Percentiles rank a stretch among this genome's conserved stretches.
These are phyloP conservation scores for Candida dajiaensis DNA, from an alignment of 805 yeast species.

Conservation along the genomic window DNA sequence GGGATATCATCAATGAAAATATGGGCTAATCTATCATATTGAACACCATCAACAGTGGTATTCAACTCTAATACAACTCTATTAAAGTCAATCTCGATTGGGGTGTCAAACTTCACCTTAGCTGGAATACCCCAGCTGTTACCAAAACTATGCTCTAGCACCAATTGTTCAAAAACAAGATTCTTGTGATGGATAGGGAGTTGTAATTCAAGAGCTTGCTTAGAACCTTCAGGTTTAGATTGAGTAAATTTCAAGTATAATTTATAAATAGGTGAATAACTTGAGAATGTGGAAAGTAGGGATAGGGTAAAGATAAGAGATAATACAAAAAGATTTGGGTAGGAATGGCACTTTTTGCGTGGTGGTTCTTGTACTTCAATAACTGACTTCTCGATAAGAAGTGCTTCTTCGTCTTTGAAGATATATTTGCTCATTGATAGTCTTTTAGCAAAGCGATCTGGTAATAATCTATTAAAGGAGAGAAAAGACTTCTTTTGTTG, in stretches of 20 bases:
- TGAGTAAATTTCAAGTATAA: background rate
- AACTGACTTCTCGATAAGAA: background rate
- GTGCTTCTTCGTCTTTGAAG: background rate
- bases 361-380: background rate
- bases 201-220: conserved; percentile 21
- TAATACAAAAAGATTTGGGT: background rate
- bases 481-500: no score
- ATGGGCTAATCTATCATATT: conserved; percentile 61
- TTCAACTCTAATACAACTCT: conserved; percentile 48
- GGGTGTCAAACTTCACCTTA: conserved; percentile 35
- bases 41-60: conserved; percentile 51
- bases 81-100: conserved; percentile 40
- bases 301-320: background rate
- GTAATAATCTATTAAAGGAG: no score
- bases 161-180: conserved; percentile 31
- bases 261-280: background rate
- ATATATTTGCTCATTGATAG: background rate
- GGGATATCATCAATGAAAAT: conserved; percentile 57
- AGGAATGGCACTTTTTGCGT: background rate
- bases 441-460: no score
- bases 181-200: conserved; percentile 18
- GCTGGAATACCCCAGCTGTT: conserved; percentile 57
- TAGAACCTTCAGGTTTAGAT: background rate
- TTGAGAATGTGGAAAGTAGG: background rate
- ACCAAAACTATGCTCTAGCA: conserved; percentile 47